Base-by-base conservation (phyloP, 2,329 filamentous ascomycete species). In the Fusarium armeniacum region DNA sequence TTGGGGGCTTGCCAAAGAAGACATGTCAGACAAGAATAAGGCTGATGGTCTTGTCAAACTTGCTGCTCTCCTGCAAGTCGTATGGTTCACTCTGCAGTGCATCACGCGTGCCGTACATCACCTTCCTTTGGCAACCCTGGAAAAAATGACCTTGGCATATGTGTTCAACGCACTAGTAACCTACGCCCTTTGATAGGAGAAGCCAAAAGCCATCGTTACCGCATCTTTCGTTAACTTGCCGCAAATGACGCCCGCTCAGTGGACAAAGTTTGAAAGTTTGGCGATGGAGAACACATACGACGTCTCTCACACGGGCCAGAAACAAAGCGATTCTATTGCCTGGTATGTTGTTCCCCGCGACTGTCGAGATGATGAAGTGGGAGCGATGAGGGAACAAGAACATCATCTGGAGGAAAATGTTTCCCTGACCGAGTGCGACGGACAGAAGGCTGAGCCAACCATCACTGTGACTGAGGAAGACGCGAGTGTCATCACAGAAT, bases 271-370 rank as follows among this genome's bases (percentile, higher is more conserved):
- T 18, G 52, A 64, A 44, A 58, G 53, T 9, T 20, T 53, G 11
- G 59, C 35, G 6, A 63, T 63, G 58, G 59, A 53, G n/a, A 62
- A 26, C 3, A 63, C 62, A 4, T 63, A 53, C 13, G 52, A 64
- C 16, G 30, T 58, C 6, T 58, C 53, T 8, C 22, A 40, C 9
- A 8, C 20, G 4, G 15, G 18, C 9, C 35, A 58, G 15, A 47
- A 64, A n/a, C 54, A 65, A 5, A 41, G 20, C 9, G 28, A 13
- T 10, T 38, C 41, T 6, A 59, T 65, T 28, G 47, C 60, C 16
- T 64, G 60, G 62, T 64, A 64, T 18, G 53, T 65, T 6, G 60
- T 65, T 15, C 41, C 62, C 4, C 59, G 53, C 13, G 60, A 54
- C 40, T 65, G 53, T 33, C 46, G 47, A 24, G 47, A 59, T 18